Base-by-base conservation (phyloP, 352 stramenopile genomes). In the Pseudoperonospora humuli region DNA sequence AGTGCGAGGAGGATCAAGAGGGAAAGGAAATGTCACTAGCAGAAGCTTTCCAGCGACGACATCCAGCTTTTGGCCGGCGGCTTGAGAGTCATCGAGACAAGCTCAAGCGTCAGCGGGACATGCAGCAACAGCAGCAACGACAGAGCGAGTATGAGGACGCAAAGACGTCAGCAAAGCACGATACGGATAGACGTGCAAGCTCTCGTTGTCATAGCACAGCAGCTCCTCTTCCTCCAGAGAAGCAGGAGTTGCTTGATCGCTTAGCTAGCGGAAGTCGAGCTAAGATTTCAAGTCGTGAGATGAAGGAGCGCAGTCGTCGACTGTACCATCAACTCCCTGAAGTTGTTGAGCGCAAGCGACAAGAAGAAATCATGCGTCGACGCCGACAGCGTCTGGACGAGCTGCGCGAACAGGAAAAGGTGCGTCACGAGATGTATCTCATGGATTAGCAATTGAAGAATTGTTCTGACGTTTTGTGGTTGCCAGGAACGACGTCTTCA, bases 311-410 rank as follows among this genome's bases (percentile, higher is more conserved):
- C 20, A 89, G 64, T 8, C 61, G 49, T 5, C 68, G 76, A 9
- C 39, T 84, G 23, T 90, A 88, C 45, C 64, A 76, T 29, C 57
- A 86, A 43, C 51, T 90, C 0, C 80, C 75, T 0, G 80, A 90
- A 52, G 73, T 90, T 26, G 48, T 86, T 8, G 75, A 88, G 56
- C 61, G 61, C 7, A 82, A 83, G 45, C 69, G 74, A 6, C 73
- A 90, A 40, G 72, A 90, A 28, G 75, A 93, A 51, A 54, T 85
- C 13, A 53, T 87, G 40, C 64, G 61, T 17, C 53, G 70, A n/a
- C 71, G 80, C 14, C 72, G 72, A 31, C 45, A 88, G 42, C 75
- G 75, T 15, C 64, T 87, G 10, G 25, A 75, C 21, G 69, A 88
- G 41, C 39, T 93, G 31, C 69, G 74, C 9, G 63, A 87, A 19